phyloP scores from a whole-genome alignment of 768 basidiomycete genomes.

The Xerocomellus chrysenteron region DNA sequence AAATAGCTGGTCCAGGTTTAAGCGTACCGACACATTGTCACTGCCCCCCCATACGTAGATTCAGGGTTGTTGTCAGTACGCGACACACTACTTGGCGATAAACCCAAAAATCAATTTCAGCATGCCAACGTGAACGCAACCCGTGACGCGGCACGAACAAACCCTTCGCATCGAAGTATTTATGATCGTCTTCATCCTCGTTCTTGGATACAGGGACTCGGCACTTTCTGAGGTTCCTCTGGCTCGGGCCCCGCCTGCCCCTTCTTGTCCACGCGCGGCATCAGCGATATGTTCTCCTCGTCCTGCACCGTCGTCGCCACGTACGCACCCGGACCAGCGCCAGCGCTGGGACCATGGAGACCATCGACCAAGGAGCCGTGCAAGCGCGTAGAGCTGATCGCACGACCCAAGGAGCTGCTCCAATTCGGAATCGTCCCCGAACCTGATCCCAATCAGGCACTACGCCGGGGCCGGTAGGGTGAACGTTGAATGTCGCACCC shows the following conservation, averaged over 20 bases:
- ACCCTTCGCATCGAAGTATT: slow-evolving; percentile 34
- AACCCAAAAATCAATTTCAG: too few species aligned
- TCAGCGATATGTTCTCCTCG: slow-evolving; percentile 43
- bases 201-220: slow-evolving; percentile 65
- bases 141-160: too few species aligned
- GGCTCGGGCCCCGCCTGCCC: slow-evolving; percentile 67
- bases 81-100: slow-evolving; percentile 1
- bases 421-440: too few species aligned
- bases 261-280: slow-evolving; percentile 76
- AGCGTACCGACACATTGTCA: too few species aligned
- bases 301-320: slow-evolving; percentile 5
- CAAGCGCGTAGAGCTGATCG: too few species aligned
- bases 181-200: slow-evolving; percentile 41
- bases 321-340: not conserved
- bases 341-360: too few species aligned
- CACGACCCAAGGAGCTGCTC: too few species aligned
- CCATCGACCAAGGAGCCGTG: slow-evolving; percentile 7
- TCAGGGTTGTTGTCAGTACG: too few species aligned
- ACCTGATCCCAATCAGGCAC: not conserved
- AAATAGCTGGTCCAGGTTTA: too few species aligned
- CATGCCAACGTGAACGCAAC: too few species aligned
- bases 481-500: not conserved
- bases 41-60: too few species aligned
- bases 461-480: not conserved
- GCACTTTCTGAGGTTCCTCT: slow-evolving; percentile 65